Base-by-base conservation (phyloP, 768 basidiomycete genomes). In the Udeniomyces megalosporus region DNA sequence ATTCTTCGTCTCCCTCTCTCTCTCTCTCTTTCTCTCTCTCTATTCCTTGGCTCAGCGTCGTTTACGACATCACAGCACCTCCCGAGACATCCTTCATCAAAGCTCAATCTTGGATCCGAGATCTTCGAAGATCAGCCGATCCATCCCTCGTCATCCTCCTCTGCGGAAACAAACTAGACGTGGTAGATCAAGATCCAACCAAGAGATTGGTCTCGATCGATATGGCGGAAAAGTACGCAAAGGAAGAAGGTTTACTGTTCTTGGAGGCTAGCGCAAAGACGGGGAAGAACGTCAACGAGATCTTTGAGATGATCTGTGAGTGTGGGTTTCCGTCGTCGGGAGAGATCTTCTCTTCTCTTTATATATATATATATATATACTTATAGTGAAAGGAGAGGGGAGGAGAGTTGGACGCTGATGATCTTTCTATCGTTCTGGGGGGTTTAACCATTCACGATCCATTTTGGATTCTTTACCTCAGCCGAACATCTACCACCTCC, bases 41-140 rank as follows among this genome's bases (percentile, higher is more conserved):
- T 42, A 38, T 17, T 50, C 26, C 3, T 35, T 42, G 8, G 62
- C 29, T 17, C 15, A 54, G 52, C 14, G 49, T 74, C 51, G 71
- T 74, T 8, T 73, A 75, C 73, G 95, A 99, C 75, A 92, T 99
- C 73, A 97, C 95, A 46, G 86, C 89, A 71, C 72, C 84, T 8
- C 69, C 71, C 26, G 50, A 62, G 24, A 42, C 56, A 4, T 55
- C 58, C 12, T 65, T 65, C 53, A 58, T 60, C 77, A 95, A 93
- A 76, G 93, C 93, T 31, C 85, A 86, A 68, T 84, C 84, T 66
- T 97, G 93, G 93, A 92, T 97, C 71, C 80, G 86, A 56, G 92
- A 96, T 74, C 82, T 97, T 2, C 91, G 95, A 71, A 88, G 92
- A 59, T 92, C 96, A 76, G 93, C 92, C 61, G 93, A 97, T 72